Conservation (phyloP, 108 stramenopile genomes). For the Aurantiochytrium sp. region DNA sequence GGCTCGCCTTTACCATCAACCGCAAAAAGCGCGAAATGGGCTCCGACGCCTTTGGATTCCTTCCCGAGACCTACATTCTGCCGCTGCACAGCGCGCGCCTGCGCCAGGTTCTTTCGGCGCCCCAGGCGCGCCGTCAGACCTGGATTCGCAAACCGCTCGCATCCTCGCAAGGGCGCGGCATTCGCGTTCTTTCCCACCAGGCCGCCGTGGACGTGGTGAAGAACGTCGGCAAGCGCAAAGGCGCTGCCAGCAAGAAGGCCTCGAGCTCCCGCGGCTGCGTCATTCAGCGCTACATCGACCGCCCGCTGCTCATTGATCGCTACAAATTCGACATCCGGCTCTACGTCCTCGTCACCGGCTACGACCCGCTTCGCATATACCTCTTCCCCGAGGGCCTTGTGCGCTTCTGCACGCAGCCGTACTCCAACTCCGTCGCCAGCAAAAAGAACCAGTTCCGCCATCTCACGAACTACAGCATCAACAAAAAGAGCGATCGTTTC, state of each 20-base stretch:
- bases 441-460: constrained; percentile 33
- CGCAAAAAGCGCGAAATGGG: neutral
- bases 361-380: constrained; percentile 34
- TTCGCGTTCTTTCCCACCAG: constrained; percentile 40
- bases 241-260: neutral
- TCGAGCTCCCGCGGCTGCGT: neutral
- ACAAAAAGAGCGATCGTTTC: constrained; percentile 54
- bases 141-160: constrained; percentile 58
- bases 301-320: constrained; percentile 70
- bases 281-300: constrained; percentile 47
- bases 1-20: constrained; percentile 40
- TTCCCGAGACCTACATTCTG: constrained; percentile 55
- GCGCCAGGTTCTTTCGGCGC: neutral
- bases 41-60: constrained; percentile 34
- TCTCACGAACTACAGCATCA: constrained; percentile 67
- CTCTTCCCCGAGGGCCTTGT: constrained; percentile 36
- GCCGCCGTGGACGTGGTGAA: constrained; percentile 41
- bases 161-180: constrained; percentile 52
- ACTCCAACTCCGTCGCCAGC: constrained; percentile 2
- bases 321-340: constrained; percentile 75
- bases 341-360: constrained; percentile 57
- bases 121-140: neutral
- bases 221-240: neutral
- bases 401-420: constrained; percentile 34
- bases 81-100: constrained; percentile 39